Conservation (phyloP, 495 filamentous ascomycete species). For the Margaritispora aquatica region DNA sequence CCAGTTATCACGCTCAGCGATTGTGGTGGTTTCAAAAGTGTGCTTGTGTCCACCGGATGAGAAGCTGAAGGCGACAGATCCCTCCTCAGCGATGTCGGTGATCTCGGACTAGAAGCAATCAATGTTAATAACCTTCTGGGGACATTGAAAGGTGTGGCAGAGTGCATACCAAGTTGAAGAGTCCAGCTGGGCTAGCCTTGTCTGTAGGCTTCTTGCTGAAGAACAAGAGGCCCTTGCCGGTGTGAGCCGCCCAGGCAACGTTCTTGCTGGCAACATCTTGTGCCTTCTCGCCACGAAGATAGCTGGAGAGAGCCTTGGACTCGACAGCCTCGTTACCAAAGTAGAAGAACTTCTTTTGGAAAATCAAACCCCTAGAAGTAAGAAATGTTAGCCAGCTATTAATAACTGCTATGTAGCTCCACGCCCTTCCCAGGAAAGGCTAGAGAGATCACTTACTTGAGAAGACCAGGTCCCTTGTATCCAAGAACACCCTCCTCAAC, state of each 20-base stretch:
- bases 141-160: not conserved
- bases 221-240: conserved; percentile 93
- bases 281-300: conserved; percentile 76
- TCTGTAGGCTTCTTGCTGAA: conserved; percentile 75
- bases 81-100: conserved; percentile 68
- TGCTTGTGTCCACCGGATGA: conserved; percentile 82
- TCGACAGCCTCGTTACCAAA: conserved; percentile 79
- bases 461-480: conserved; percentile 83
- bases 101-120: conserved; percentile 63
- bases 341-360: conserved; percentile 85
- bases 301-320: conserved; percentile 63
- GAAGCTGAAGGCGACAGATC: conserved; percentile 75
- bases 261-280: conserved; percentile 67
- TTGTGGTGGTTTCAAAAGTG: conserved; percentile 69
- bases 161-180: conserved; percentile 67
- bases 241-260: conserved; percentile 83
- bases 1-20: conserved; percentile 87
- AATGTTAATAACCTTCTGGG: no score
- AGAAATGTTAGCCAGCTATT: not conserved
- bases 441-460: conserved; percentile 91
- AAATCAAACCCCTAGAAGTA: conserved; percentile 48
- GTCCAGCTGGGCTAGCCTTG: conserved; percentile 71
- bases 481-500: conserved; percentile 60
- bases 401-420: no score
- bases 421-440: no score